Evolutionary conservation across 1,139 yeast species (phyloP), one percentile per base, ranked within the genome.

Genomic region (Geotrichum klebahnii): DNA sequence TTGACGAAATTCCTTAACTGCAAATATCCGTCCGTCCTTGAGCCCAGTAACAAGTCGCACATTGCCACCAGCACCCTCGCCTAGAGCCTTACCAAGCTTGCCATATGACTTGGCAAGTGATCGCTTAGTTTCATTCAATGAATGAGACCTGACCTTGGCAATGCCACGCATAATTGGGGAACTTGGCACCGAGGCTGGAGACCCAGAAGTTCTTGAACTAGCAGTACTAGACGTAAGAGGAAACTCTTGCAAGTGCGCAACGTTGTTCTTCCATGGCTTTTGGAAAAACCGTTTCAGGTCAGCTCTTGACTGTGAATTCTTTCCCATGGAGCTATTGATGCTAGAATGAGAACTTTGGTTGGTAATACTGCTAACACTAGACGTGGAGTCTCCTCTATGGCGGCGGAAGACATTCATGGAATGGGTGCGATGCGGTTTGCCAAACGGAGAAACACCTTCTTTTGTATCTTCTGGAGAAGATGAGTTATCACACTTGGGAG

Each of bases 11-110:
- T 89, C 96, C 67, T 90, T 90, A 33, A 90, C 97, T 0, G 97
- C 97, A 74, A 87, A 89, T 2, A 84, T 76, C 55, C 77, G 77
- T 52, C 79, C 79, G 67, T 89, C 96, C 23, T 77, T 67, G 40
- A 78, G 72, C 60, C 96, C 73, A 38, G 77, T 81, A 29, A 88
- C 83, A 49, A 90, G 72, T 60, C 82, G 79, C 32, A 90, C 97
- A 2, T 92, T 78, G 4, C 97, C 97, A 38, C 97, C 97, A 2
- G 97, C 97, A 53, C 97, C 97, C 9, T 95, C 95, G 44, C 97
- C 97, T 41, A 90, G 74, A 52, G 80, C 84, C 61, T 88, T 94
- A 44, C 96, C 96, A 48, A 82, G 79, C 63, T 83, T 85, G 46
- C 88, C 80, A 64, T 89, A 90, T 55, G 90, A 74, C 63, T 84